Evolutionary conservation across 352 stramenopile species (phyloP).

Genomic region (Globisporangium carolinianum): DNA sequence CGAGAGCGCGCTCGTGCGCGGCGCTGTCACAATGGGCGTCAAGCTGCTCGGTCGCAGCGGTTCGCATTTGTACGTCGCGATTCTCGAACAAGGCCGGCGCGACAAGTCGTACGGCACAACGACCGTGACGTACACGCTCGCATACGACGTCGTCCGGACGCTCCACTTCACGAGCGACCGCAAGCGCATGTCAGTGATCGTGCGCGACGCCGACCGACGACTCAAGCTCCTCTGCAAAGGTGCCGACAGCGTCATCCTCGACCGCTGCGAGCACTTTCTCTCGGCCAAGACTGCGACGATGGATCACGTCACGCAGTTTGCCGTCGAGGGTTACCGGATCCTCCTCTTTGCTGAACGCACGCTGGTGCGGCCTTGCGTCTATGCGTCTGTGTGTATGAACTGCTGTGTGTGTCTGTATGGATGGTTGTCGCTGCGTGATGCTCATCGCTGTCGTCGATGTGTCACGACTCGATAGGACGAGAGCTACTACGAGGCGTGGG

Average conservation of each 20-base stretch:
- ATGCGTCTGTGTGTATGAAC: not conserved
- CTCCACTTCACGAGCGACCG: conserved; percentile 73
- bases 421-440: too few species aligned
- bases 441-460: too few species aligned
- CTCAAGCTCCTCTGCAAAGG: conserved; percentile 80
- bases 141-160: conserved; percentile 65
- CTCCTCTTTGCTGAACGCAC: conserved; percentile 74
- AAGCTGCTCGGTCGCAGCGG: conserved; percentile 61
- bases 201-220: conserved; percentile 41
- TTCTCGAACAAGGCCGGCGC: conserved; percentile 43
- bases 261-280: conserved; percentile 55
- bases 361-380: conserved; percentile 32
- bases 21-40: conserved; percentile 69
- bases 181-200: conserved; percentile 80
- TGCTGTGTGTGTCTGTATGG: not conserved
- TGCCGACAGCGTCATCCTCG: conserved; percentile 69
- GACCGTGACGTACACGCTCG: conserved; percentile 55
- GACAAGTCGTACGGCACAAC: conserved; percentile 47
- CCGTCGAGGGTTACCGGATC: conserved; percentile 78
- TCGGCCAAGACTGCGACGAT: conserved; percentile 49
- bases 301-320: conserved; percentile 79
- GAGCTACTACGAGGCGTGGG: conserved; percentile 63
- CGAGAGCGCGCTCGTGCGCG: conserved; percentile 88
- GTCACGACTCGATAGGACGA: conserved; percentile 33
- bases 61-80: conserved; percentile 43